phyloP scores from a whole-genome alignment of 2,329 filamentous ascomycete species.

The Calonectria hongkongensis region DNA sequence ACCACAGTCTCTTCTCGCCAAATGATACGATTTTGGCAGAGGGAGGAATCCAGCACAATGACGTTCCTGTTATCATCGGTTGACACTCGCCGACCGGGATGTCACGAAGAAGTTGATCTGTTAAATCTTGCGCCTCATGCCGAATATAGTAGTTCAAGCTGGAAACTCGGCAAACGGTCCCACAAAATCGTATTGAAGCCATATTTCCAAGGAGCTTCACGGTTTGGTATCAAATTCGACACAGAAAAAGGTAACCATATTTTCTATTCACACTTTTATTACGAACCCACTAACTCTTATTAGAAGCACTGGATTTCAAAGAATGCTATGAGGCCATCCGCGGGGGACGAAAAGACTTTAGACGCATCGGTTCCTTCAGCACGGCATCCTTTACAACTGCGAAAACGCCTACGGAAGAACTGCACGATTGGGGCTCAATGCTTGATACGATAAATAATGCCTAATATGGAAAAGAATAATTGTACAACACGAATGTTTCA shows the following conservation, averaged over 20 bases:
- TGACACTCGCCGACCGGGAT: not conserved
- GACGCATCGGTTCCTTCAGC: not conserved
- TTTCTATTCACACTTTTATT: not conserved
- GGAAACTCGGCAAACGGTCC: not conserved
- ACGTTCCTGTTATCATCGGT: slow-evolving; percentile 23
- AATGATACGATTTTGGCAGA: slow-evolving; percentile 25
- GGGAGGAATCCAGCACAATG: slow-evolving; percentile 3
- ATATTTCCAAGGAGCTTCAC: not conserved
- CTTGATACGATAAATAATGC: not conserved
- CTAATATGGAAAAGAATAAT: not conserved
- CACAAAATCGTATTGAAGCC: slow-evolving; percentile 8
- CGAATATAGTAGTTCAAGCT: not conserved
- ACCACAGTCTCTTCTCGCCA: slow-evolving; percentile 4
- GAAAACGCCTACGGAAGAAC: not conserved
- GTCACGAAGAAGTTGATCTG: slow-evolving; percentile 18
- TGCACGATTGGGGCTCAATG: slow-evolving; percentile 4
- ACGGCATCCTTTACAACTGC: not conserved
- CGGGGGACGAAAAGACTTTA: not conserved
- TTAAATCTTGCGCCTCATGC: not conserved
- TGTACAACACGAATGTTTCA: slow-evolving; percentile 1
- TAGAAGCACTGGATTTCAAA: slow-evolving; percentile 19
- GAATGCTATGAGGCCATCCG: not conserved
- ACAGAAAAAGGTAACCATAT: not conserved
- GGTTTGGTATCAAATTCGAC: slow-evolving; percentile 19
- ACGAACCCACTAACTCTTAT: not conserved